Conservation (phyloP, 768 basidiomycete genomes). For the Trametes cubensis region DNA sequence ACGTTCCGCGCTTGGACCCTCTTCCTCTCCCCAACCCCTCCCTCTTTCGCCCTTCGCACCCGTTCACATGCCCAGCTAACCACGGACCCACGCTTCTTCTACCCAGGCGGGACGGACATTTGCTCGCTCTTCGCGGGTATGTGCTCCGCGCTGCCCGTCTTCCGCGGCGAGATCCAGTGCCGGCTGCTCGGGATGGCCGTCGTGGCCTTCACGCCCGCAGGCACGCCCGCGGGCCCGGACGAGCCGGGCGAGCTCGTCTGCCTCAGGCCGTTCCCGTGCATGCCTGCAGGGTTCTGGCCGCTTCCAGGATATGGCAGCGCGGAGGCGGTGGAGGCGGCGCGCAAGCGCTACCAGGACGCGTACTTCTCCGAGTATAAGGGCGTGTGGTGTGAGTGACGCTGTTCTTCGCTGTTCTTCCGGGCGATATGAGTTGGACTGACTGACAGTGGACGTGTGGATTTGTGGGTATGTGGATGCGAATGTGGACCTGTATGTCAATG, state of each 20-base stretch:
- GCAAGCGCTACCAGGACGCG: slow-evolving; percentile 60
- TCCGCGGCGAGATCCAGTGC: slow-evolving; percentile 81
- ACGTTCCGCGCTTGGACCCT: neutral
- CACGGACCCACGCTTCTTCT: neutral
- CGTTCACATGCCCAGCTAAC: neutral
- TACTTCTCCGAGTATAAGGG: slow-evolving; percentile 72
- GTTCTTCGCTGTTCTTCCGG: slow-evolving; percentile 8
- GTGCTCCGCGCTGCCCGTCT: slow-evolving; percentile 74
- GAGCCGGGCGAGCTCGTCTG: slow-evolving; percentile 76
- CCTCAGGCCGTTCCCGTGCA: slow-evolving; percentile 72
- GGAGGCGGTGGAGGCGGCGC: slow-evolving; percentile 56
- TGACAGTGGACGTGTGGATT: neutral
- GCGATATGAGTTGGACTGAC: slow-evolving; percentile 10
- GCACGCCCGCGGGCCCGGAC: slow-evolving; percentile 47
- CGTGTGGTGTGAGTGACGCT: slow-evolving; percentile 67
- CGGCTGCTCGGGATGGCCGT: slow-evolving; percentile 83
- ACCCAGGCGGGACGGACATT: slow-evolving; percentile 77
- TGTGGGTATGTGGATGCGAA: neutral
- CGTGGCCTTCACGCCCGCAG: slow-evolving; percentile 54
- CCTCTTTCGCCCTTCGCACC: neutral
- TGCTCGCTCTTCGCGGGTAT: slow-evolving; percentile 85
- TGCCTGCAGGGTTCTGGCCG: slow-evolving; percentile 84
- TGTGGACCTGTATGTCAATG: neutral
- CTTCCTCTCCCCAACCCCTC: too few relatives aligned
- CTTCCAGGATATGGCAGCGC: slow-evolving; percentile 62